phyloP scores from a whole-genome alignment of 257 asterid genomes.

The Haberlea rhodopensis region DNA sequence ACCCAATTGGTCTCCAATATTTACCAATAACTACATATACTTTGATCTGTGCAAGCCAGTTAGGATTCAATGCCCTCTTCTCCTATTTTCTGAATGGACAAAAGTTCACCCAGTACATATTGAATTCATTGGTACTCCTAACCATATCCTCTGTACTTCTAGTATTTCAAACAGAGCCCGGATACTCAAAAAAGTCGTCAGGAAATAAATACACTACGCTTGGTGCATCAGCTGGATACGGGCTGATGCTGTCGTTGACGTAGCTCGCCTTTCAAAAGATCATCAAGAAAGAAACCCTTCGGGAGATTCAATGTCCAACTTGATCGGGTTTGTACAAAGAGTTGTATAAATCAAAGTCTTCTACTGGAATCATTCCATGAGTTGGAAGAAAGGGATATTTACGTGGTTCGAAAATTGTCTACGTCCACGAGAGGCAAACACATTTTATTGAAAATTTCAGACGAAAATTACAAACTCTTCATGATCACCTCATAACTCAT shows the following conservation, averaged over 20 bases:
- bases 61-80: conserved; percentile 69
- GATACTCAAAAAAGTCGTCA: conserved; percentile 26
- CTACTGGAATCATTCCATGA: too few relatives aligned
- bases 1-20: conserved; percentile 47
- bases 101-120: conserved; percentile 62
- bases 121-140: conserved; percentile 56
- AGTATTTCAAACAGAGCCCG: conserved; percentile 45
- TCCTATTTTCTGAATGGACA: conserved; percentile 58
- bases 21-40: conserved; percentile 66
- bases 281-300: conserved; percentile 1
- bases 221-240: conserved; percentile 46
- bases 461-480: too few relatives aligned
- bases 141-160: conserved; percentile 57
- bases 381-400: too few relatives aligned
- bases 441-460: too few relatives aligned
- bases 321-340: too few relatives aligned
- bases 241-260: conserved; percentile 42
- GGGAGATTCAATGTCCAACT: too few relatives aligned
- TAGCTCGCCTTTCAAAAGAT: conserved; percentile 43
- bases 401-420: too few relatives aligned
- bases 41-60: conserved; percentile 48
- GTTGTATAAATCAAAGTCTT: too few relatives aligned
- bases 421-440: too few relatives aligned
- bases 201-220: conserved; percentile 35
- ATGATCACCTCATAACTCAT: too few relatives aligned